A percentile compares a stretch with the other conserved stretches of the same genome.
phyloP scores from a whole-genome alignment of 192 early-diverging fungal species.

The Podila minutissima region DNA sequence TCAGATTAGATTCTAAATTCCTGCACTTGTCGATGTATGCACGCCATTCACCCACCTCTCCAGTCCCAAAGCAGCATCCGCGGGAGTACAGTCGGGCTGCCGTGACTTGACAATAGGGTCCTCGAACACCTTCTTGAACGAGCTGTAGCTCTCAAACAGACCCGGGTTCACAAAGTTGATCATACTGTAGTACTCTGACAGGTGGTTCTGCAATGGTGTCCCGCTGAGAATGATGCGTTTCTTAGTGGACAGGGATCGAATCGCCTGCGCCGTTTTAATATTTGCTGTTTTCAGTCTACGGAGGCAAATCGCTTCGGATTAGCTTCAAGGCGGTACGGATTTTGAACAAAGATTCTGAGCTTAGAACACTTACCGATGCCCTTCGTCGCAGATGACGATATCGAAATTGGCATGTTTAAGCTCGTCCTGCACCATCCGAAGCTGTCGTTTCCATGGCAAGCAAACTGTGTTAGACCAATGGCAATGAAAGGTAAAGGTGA shows the following conservation, averaged over 20 bases:
- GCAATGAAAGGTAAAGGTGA: too few relatives aligned
- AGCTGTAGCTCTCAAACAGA: conserved; percentile 48
- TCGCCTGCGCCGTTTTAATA: conserved; percentile 55
- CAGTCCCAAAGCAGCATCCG: conserved; percentile 14
- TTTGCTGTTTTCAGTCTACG: conserved; percentile 57
- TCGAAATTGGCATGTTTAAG: conserved; percentile 43
- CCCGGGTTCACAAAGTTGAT: conserved; percentile 61
- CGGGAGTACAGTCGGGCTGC: conserved; percentile 45
- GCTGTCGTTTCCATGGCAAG: conserved; percentile 8
- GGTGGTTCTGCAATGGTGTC: conserved; percentile 61
- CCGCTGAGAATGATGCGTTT: conserved; percentile 54
- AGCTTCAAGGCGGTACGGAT: not conserved
- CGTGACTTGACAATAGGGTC: conserved; percentile 53
- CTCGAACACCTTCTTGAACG: conserved; percentile 58
- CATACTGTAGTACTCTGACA: conserved; percentile 59
- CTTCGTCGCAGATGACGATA: conserved; percentile 46
- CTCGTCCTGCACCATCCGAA: conserved; percentile 41
- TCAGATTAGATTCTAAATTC: too few relatives aligned
- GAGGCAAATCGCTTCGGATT: not conserved
- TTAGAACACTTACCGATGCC: conserved; percentile 2
- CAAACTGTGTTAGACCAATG: too few relatives aligned
- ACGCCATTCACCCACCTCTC: conserved; percentile 20
- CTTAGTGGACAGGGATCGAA: conserved; percentile 42
- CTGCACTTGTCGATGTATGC: not conserved
- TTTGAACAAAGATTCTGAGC: conserved; percentile 5